These are phyloP conservation scores for Stephania japonica DNA, from an alignment of 164 flowering plant species.

Conservation along the genomic window DNA sequence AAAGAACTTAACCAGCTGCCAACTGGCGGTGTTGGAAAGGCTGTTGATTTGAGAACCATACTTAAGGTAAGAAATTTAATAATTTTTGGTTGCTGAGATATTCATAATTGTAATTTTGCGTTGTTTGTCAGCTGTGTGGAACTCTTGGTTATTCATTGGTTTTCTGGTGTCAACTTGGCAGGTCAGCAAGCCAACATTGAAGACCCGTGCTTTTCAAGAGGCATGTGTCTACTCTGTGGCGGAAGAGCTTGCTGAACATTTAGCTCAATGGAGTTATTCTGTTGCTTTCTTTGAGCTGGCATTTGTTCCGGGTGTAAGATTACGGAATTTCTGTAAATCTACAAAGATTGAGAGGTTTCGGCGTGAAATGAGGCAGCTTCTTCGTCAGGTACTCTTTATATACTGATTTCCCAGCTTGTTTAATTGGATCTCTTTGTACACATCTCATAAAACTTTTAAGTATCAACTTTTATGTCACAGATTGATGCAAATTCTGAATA, in stretches of 20 bases:
- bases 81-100: no score
- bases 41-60: conserved; percentile 58
- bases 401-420: background rate
- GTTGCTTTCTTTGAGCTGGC: conserved; percentile 83
- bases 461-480: conserved; percentile 27
- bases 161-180: conserved; percentile 20
- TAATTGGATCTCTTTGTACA: background rate
- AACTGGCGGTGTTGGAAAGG: conserved; percentile 82
- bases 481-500: conserved; percentile 66
- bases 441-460: background rate
- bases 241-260: conserved; percentile 86
- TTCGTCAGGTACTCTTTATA: conserved; percentile 54
- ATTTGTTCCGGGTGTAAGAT: conserved; percentile 59
- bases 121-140: background rate
- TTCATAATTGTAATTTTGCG: no score
- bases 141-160: background rate
- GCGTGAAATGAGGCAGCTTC: conserved; percentile 62
- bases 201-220: conserved; percentile 88
- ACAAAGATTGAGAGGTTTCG: conserved; percentile 82
- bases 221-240: conserved; percentile 78
- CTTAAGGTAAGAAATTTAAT: conserved; percentile 48
- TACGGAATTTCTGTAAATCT: conserved; percentile 76
- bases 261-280: conserved; percentile 94
- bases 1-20: conserved; percentile 74
- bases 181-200: conserved; percentile 68